Conservation (phyloP, 805 yeast species). For the Aciculoconidium aculeatum region DNA sequence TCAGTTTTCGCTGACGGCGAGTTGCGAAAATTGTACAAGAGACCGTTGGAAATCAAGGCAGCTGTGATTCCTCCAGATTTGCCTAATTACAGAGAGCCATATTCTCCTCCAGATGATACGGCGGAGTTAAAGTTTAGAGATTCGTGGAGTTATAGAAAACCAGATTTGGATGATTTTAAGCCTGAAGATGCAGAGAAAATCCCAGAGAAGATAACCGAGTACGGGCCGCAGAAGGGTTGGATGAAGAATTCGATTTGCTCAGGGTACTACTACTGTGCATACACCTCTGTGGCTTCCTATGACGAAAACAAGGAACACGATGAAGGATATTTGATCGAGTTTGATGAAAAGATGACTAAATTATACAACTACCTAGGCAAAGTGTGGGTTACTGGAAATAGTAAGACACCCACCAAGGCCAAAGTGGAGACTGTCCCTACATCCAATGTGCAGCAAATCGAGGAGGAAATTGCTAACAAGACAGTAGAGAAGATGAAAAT, state of each 20-base stretch:
- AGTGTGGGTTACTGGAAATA: conserved; percentile 27
- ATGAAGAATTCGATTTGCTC: conserved; percentile 28
- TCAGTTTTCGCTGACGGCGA: conserved; percentile 12
- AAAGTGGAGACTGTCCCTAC: too few species aligned
- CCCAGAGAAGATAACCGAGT: conserved; percentile 13
- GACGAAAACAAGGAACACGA: conserved; percentile 11
- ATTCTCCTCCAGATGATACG: conserved; percentile 15
- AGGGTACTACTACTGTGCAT: conserved; percentile 37
- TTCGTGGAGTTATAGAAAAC: conserved; percentile 17
- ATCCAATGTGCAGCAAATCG: neutral
- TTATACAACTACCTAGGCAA: conserved; percentile 27
- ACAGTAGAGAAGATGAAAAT: conserved; percentile 1
- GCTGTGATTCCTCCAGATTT: conserved; percentile 37
- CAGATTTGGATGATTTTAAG: conserved; percentile 29
- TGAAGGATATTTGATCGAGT: conserved; percentile 21
- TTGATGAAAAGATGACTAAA: conserved; percentile 10
- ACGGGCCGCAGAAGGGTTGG: conserved; percentile 41
- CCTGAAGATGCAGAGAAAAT: conserved; percentile 8
- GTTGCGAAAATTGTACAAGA: conserved; percentile 14
- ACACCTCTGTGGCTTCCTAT: conserved; percentile 21
- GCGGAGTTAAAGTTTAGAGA: conserved; percentile 13
- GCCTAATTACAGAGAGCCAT: conserved; percentile 22
- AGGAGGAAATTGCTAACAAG: too few species aligned
- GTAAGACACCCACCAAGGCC: conserved; percentile 7
- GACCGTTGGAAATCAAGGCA: conserved; percentile 28